Base-by-base conservation (phyloP, 129 eudicot genomes). In the Escallonia herrerae region DNA sequence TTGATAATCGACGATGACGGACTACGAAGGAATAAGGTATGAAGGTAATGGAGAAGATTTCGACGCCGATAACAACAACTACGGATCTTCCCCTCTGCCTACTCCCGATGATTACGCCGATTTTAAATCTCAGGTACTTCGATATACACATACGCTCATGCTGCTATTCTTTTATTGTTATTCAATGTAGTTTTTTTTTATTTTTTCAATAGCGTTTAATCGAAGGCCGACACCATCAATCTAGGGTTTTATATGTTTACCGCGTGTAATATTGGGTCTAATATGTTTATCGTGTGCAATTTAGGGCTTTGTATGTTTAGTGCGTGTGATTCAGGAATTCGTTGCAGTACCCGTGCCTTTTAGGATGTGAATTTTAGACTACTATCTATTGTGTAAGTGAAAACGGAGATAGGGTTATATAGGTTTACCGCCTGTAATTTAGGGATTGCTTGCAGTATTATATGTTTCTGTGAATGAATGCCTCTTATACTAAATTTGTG, bases 31-130 rank as follows among this genome's bases (percentile, higher is more conserved):
- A 68, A 79, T 69, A 53, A 68, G 65, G 46, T 80, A 72, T 82
- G 82, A 85, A 33, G 79, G 73, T 13, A 79, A 85, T 74, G 93
- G 81, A 0, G 86, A 82, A 56, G 86, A 79, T 67, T 77, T 72
- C 5, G 82, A 76, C 56, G 33, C 33, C 33, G 1, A 22, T 22
- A 22, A 22, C 33, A 22, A 22, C 33, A 45, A 76, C 38, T 75
- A 61, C 54, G 86, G 78, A 41, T 75, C 84, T 53, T 70, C 91
- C 37, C 87, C 87, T 7, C 80, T 56, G 61, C 76, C 72, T 5
- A 64, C 60, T 73, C 56, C 76, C 66, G 88, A 72, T 6, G 85
- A 79, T 56, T 66, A 60, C 65, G 83, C 60, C 46, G 86, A 83
- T 71, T 68, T 84, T 15, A 83, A 75, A 61, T 80, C 86, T 63